Percentiles rank a stretch among this genome's conserved stretches.
These are phyloP conservation scores for Phascolomyces articulosus DNA, from an alignment of 371 early-diverging fungal genomes.

Conservation along the genomic window DNA sequence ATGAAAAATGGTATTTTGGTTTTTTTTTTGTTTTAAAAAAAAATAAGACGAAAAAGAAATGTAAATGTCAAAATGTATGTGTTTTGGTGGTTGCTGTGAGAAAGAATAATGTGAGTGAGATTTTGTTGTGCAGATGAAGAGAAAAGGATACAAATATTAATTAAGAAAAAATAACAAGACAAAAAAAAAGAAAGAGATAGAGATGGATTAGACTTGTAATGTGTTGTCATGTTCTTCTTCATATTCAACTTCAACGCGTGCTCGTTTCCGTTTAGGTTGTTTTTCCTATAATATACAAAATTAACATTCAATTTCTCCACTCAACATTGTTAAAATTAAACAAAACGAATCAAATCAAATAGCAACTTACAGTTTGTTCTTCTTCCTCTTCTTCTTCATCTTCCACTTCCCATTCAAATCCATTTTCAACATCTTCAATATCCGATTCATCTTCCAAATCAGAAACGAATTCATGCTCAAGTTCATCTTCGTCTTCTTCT, in stretches of 20 bases:
- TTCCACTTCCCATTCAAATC: slow-evolving; percentile 22
- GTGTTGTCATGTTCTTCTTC: slow-evolving; percentile 21
- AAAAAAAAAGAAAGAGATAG: background rate
- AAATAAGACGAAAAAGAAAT: slow-evolving; percentile 39
- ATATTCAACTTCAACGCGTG: slow-evolving; percentile 26
- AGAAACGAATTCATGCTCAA: slow-evolving; percentile 26
- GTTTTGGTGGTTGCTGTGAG: no score
- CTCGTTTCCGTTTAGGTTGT: slow-evolving; percentile 20
- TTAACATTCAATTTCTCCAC: no score
- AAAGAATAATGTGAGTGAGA: no score
- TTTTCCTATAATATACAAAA: no score
- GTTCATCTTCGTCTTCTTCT: slow-evolving; percentile 56
- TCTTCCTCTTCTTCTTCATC: slow-evolving; percentile 20
- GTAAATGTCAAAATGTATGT: no score
- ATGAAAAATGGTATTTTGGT: background rate
- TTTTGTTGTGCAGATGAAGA: no score
- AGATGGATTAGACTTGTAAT: slow-evolving; percentile 18
- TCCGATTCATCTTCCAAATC: slow-evolving; percentile 28
- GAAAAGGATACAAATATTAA: background rate
- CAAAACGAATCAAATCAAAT: no score
- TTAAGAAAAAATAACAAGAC: background rate
- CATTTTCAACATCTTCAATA: slow-evolving; percentile 26
- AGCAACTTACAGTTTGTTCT: slow-evolving; percentile 2
- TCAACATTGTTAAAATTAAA: no score
- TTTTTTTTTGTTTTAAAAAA: no score